Evolutionary conservation across 139 green algal genomes (phyloP), one percentile per base, ranked within the genome.

Genomic region (Chlorella sp.): DNA sequence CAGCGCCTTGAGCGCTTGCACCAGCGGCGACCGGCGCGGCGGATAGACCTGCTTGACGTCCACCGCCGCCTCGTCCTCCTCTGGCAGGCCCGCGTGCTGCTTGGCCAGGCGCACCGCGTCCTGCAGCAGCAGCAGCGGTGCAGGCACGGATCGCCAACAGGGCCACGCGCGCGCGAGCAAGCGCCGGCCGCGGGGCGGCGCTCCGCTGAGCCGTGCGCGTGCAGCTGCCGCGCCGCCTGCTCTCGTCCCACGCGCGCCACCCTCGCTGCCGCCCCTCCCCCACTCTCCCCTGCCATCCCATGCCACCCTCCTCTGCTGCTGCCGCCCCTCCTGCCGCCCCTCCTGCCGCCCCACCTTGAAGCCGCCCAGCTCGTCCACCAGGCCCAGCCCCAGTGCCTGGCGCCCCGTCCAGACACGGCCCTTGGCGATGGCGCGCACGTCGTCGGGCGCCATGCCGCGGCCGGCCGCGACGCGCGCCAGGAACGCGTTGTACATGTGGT

Each of bases 331-430:
- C n/a, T n/a, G n/a, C n/a, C n/a, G n/a, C n/a, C n/a, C n/a, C n/a
- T n/a, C n/a, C n/a, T n/a, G n/a, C n/a, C n/a, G n/a, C n/a, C n/a
- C n/a, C n/a, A n/a, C n/a, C n/a, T n/a, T n/a, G n/a, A n/a, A n/a
- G n/a, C 94, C 93, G 5, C 94, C 94, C 56, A 98, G 68, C n/a
- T 77, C 80, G 74, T 98, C 94, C 21, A 98, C 90, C 74, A 98
- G 81, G 6, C 91, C 81, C 21, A 73, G 50, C 72, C 87, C 58
- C 35, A 90, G 65, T 5, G 94, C 94, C 7, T 77, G 68, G 33
- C 58, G 53, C 12, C 94, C 94, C 7, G 87, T 89, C 94, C 94
- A 98, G 38, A 98, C 93, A 6, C 94, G 84, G 15, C 93, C 93
- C 83, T 97, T 91, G 45, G 76, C 80, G 29, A 79, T 55, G 27